Conservation (phyloP, 805 yeast genomes). For the Yarrowia porcina region DNA sequence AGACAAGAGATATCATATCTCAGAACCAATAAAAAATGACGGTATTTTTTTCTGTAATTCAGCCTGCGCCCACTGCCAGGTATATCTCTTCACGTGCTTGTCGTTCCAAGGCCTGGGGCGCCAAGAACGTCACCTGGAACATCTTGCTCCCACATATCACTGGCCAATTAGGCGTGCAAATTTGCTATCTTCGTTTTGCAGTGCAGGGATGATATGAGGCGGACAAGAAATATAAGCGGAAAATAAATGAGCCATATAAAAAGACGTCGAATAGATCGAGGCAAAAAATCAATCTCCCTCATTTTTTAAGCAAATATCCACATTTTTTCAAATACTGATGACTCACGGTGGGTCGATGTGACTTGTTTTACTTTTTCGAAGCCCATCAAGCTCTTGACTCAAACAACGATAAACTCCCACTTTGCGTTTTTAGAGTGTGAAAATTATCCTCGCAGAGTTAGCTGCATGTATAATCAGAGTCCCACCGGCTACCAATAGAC, state of each 20-base stretch:
- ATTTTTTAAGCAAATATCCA: background rate
- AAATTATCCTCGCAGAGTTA: conserved; percentile 13
- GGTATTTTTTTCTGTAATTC: too few relatives aligned
- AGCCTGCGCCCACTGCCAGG: too few relatives aligned
- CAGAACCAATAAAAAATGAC: too few relatives aligned
- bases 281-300: too few relatives aligned
- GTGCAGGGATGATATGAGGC: conserved; percentile 14
- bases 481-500: conserved; percentile 20
- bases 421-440: conserved; percentile 8
- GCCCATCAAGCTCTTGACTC: background rate
- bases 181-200: conserved; percentile 24
- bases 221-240: too few relatives aligned
- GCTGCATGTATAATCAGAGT: conserved; percentile 23
- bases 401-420: background rate
- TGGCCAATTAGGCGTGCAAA: conserved; percentile 22
- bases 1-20: too few relatives aligned
- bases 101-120: background rate
- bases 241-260: too few relatives aligned
- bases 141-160: conserved; percentile 19
- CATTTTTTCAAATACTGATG: too few relatives aligned
- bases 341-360: background rate
- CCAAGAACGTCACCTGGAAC: conserved; percentile 19
- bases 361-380: background rate
- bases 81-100: conserved; percentile 12
- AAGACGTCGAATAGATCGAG: too few relatives aligned